These are phyloP conservation scores for Colletotrichum sp. DNA, from an alignment of 2,329 filamentous ascomycete genomes.

Conservation along the genomic window DNA sequence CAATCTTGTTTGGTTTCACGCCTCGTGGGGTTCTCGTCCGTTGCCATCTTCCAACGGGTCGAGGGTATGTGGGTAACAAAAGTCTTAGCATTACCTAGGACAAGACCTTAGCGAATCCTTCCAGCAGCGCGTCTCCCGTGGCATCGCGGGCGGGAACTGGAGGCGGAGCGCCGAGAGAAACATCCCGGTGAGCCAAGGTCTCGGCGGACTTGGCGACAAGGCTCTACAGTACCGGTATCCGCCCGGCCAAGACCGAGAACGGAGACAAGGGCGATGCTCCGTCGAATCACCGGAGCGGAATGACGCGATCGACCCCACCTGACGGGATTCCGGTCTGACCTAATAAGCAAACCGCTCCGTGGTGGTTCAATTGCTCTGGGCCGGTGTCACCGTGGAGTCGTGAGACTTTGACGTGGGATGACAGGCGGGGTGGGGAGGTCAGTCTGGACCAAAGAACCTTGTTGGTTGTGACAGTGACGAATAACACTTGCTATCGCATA, in stretches of 20 bases:
- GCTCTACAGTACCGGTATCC: background rate
- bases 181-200: conserved; percentile 5
- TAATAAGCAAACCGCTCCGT: background rate
- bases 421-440: background rate
- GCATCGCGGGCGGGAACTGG: background rate
- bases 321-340: background rate
- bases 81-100: conserved; percentile 20
- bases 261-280: background rate
- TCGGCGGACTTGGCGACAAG: conserved; percentile 15
- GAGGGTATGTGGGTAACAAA: background rate
- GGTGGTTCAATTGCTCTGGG: background rate
- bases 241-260: conserved; percentile 10
- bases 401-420: background rate
- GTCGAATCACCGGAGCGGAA: conserved; percentile 9
- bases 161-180: background rate
- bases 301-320: background rate
- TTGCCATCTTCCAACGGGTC: background rate
- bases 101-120: conserved; percentile 17
- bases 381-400: background rate
- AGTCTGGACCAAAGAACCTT: background rate
- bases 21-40: background rate
- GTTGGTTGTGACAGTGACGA: background rate
- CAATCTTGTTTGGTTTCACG: conserved; percentile 13
- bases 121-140: background rate
- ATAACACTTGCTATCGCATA: background rate